phyloP scores from a whole-genome alignment of 192 early-diverging fungal species.

The Podila verticillata region DNA sequence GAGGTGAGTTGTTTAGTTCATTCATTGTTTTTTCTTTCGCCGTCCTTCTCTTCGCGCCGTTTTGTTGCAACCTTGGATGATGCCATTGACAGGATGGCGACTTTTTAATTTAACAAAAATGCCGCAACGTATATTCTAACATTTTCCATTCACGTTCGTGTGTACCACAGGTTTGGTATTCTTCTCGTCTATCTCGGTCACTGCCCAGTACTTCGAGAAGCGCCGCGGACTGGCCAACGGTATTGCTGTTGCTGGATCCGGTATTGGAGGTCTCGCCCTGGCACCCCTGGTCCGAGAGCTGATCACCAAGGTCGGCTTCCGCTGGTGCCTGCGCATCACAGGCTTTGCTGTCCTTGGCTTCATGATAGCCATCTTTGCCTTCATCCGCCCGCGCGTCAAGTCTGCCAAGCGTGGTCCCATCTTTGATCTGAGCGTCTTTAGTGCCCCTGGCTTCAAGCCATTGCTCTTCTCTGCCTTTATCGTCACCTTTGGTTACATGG shows the following conservation, averaged over 20 bases:
- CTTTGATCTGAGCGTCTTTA: conserved; percentile 53
- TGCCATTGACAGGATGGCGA: too few species aligned
- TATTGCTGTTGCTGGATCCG: conserved; percentile 73
- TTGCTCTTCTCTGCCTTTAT: conserved; percentile 50
- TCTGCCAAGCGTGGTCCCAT: conserved; percentile 37
- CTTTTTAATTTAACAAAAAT: too few species aligned
- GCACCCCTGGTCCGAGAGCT: conserved; percentile 58
- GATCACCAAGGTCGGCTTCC: conserved; percentile 46
- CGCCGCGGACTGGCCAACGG: conserved; percentile 72
- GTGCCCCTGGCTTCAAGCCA: conserved; percentile 41
- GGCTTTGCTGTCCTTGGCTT: conserved; percentile 51
- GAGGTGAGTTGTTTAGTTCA: not conserved
- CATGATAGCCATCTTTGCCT: conserved; percentile 41
- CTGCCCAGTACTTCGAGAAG: conserved; percentile 73
- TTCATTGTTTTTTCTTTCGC: not conserved
- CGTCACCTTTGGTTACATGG: conserved; percentile 56
- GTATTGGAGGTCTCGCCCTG: conserved; percentile 71
- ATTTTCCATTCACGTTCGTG: not conserved
- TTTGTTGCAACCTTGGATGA: not conserved
- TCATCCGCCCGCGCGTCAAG: conserved; percentile 49
- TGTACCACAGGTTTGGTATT: conserved; percentile 61
- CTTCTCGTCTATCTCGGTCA: conserved; percentile 68
- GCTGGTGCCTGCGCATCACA: conserved; percentile 46
- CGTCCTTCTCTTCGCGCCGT: not conserved
- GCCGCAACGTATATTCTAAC: too few species aligned